Conservation (phyloP, 495 filamentous ascomycete genomes). For the Aspergillus baeticus region DNA sequence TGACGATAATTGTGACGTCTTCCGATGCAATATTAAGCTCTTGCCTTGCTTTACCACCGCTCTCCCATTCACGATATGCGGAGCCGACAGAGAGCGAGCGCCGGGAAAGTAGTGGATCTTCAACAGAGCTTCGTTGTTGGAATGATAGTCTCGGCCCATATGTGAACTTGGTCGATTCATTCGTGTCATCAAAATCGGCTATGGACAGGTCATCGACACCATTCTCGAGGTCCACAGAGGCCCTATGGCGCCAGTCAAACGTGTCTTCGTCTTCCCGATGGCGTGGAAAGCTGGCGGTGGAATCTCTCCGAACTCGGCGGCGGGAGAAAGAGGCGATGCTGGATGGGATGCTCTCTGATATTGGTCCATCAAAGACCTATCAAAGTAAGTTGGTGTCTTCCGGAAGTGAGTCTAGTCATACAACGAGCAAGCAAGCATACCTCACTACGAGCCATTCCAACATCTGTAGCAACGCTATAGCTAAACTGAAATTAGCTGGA, state of each 20-base stretch:
- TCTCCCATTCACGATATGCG: constrained; percentile 54
- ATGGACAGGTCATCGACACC: constrained; percentile 53
- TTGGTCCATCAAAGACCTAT: constrained; percentile 87
- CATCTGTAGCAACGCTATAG: constrained; percentile 83
- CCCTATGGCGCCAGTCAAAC: constrained; percentile 50
- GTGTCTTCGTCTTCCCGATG: constrained; percentile 63
- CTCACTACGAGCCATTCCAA: constrained; percentile 99
- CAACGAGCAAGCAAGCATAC: too few relatives aligned
- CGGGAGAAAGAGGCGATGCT: constrained; percentile 86
- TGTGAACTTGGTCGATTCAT: constrained; percentile 34
- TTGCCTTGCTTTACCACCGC: constrained; percentile 65
- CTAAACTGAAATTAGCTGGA: constrained; percentile 33
- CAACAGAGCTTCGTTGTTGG: constrained; percentile 61
- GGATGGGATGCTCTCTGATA: constrained; percentile 91
- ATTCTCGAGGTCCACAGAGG: constrained; percentile 49
- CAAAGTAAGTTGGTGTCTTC: constrained; percentile 9
- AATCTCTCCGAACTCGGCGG: constrained; percentile 70
- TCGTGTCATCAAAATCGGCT: constrained; percentile 28
- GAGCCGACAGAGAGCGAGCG: constrained; percentile 52
- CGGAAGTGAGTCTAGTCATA: not conserved
- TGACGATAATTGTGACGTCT: constrained; percentile 88
- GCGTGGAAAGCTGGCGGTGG: constrained; percentile 85
- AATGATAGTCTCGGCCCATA: constrained; percentile 52
- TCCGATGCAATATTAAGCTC: constrained; percentile 92
- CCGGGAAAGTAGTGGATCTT: constrained; percentile 71